Base-by-base conservation (phyloP, 139 green algal species). In the Chlamydomonas asymmetrica region DNA sequence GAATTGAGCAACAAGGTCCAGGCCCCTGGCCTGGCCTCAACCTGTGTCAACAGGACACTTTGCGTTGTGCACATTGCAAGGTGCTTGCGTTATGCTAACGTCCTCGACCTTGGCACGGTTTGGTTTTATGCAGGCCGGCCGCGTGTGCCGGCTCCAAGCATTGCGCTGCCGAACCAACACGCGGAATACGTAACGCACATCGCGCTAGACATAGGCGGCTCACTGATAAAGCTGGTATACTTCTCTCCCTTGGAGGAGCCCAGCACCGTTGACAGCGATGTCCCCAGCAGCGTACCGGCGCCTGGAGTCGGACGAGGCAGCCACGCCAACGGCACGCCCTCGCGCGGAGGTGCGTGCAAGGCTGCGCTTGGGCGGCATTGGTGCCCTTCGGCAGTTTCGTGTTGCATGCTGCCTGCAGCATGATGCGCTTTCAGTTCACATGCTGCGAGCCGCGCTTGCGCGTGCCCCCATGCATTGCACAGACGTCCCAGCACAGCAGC, bases 211-310 rank as follows among this genome's bases (percentile, higher is more conserved):
- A 97, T 98, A 63, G 95, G 94, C 3, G 94, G 96, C 29, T 97
- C 91, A 0, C 86, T 99, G 7, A 96, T 99, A 57, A 99, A 99
- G 80, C 80, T 99, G 8, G 88, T 98, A 0, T 99, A 99, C 83
- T 98, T 99, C 84, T 94, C 88, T 0, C 88, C 80, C 10, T 22
- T n/a, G 2, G 71, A 77, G 23, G 29, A 25, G 5, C 32, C 32
- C 0, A n/a, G 54, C 35, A 37, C 16, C 25, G 77, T 35, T 63
- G 63, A 35, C 10, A 9, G 50, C 13, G 35, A 10, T 22, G 35
- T 7, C 7, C n/a, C 27, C 27, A 7, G 40, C 7, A 39, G 27
- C 7, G 41, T 10, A 16, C 45, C 16, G 45, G 10, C 45, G 45
- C n/a, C n/a, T n/a, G n/a, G n/a, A n/a, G n/a, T n/a, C n/a, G n/a